Base-by-base conservation (phyloP, 2,329 filamentous ascomycete species). In the Cadophora sp. region DNA sequence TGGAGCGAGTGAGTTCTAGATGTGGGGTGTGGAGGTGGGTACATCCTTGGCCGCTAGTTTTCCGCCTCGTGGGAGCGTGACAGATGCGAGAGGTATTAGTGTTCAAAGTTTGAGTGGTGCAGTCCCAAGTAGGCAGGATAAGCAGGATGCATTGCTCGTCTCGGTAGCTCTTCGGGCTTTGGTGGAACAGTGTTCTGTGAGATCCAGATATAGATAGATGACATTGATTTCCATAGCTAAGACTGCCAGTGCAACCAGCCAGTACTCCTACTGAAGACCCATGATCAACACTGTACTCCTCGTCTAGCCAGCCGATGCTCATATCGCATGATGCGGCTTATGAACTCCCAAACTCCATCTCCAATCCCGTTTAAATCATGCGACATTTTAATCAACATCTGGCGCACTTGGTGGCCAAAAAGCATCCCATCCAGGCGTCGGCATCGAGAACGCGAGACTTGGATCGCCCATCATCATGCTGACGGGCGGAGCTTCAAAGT, bases 381-480 rank as follows among this genome's bases (percentile, higher is more conserved):
- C 29, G 14, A 31, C 4, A 4, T n/a, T 12, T 58, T 14, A 37
- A 22, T 34, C 53, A 19, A 58, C n/a, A 37, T 58, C 53, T 19
- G 53, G 53, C n/a, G 53, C 8, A 8, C 19, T 34, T 14, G 53
- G 53, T 58, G 53, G 53, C 53, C 53, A 58, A 27, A 63, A 63
- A 9, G 29, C 27, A 11, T 55, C 37, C 61, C 48, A 37, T 24
- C 37, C 61, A 40, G 61, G 27, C n/a, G 26, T 55, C 7, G 61
- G 27, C 61, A 63, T 53, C 9, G 61, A 53, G 12, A 63, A 37
- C 2, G 48, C 29, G 48, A 53, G 48, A 37, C 29, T 55, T 16
- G 19, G n/a, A 55, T 31, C 29, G 6, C 48, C 46, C n/a, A 55
- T 22, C 27, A 40, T 24, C 26, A 37, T 37, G 43, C 8, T 40